These are phyloP conservation scores for Atkinsonella hypoxylon DNA, from an alignment of 2,329 filamentous ascomycete species.

Conservation along the genomic window DNA sequence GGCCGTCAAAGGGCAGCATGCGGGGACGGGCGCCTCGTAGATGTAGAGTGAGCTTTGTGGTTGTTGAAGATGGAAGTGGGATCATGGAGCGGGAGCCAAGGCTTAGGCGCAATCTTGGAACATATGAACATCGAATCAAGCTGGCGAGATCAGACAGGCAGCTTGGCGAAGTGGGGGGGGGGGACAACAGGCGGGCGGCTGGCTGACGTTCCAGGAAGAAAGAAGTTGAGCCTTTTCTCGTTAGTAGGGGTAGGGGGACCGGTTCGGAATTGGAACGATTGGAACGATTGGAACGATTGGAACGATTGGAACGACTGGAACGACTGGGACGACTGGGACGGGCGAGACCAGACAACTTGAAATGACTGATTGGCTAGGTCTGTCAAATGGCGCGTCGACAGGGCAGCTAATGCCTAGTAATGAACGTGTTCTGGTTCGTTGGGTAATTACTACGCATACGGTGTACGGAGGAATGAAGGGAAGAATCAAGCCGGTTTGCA, in stretches of 20 bases:
- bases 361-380: too few relatives aligned
- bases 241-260: background rate
- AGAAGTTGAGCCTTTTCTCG: background rate
- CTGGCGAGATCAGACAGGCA: background rate
- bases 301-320: background rate
- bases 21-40: background rate
- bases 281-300: too few relatives aligned
- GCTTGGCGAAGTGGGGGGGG: background rate
- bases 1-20: background rate
- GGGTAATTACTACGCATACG: too few relatives aligned
- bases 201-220: background rate
- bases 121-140: background rate
- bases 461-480: too few relatives aligned
- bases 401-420: too few relatives aligned
- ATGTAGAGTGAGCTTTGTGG: background rate
- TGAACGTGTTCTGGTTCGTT: too few relatives aligned
- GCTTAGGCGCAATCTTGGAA: background rate
- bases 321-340: too few relatives aligned
- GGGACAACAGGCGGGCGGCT: background rate
- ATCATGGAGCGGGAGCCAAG: background rate
- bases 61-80: background rate
- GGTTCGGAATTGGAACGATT: background rate
- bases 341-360: too few relatives aligned
- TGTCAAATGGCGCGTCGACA: too few relatives aligned
- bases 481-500: background rate